phyloP scores from a whole-genome alignment of 257 asterid genomes.

The Fraxinus quadrangulata region DNA sequence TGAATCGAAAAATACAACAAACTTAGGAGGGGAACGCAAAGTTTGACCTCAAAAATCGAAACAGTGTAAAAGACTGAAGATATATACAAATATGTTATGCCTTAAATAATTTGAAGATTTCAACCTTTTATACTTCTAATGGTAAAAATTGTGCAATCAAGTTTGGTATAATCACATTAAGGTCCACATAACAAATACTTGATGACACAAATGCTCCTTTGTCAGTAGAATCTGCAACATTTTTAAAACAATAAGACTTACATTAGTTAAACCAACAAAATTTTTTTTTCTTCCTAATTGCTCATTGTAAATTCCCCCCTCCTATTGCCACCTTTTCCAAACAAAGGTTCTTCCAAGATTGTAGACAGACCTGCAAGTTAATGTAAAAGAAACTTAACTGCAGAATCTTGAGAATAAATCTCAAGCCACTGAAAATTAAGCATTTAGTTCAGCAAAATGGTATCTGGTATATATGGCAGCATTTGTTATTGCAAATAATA shows the following conservation, averaged over 20 bases:
- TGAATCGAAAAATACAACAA: not conserved
- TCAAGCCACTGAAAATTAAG: not conserved
- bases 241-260: not conserved
- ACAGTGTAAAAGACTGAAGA: not conserved
- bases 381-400: not conserved
- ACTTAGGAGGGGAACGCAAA: not conserved
- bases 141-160: not conserved
- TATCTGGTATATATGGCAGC: not conserved
- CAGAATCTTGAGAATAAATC: not conserved
- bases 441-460: not conserved
- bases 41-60: not conserved
- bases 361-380: slow-evolving; percentile 46
- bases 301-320: slow-evolving; percentile 34
- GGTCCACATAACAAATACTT: not conserved
- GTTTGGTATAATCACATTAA: not conserved
- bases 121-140: not conserved
- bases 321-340: slow-evolving; percentile 37
- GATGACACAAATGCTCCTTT: not conserved
- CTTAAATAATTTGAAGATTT: not conserved
- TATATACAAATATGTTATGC: not conserved
- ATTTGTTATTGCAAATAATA: not conserved
- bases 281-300: slow-evolving; percentile 16
- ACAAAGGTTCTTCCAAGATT: slow-evolving; percentile 52
- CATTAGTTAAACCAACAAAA: not conserved
- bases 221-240: not conserved